phyloP scores from a whole-genome alignment of 2,329 filamentous ascomycete genomes.

The Aspergillus quadrilineatus region DNA sequence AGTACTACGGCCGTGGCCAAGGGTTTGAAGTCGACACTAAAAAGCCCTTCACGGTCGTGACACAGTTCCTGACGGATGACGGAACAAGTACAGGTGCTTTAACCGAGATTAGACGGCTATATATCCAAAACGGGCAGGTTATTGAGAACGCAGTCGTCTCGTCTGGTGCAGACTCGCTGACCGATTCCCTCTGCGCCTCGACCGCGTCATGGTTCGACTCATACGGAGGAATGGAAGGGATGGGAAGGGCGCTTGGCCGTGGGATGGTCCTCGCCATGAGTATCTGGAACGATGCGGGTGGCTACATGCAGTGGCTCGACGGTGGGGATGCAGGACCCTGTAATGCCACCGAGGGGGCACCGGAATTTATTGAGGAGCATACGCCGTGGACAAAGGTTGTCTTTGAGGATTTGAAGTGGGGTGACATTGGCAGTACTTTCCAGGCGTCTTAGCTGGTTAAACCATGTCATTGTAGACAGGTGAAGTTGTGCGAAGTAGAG shows the following conservation, averaged over 20 bases:
- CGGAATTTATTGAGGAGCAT: conserved; percentile 48
- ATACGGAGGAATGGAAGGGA: conserved; percentile 55
- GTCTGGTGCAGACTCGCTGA: conserved; percentile 50
- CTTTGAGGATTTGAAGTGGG: conserved; percentile 60
- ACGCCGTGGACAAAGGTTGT: conserved; percentile 52
- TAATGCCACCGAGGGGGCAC: conserved; percentile 54
- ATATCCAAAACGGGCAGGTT: conserved; percentile 60
- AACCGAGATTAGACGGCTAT: conserved; percentile 59
- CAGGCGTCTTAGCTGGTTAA: too few species aligned
- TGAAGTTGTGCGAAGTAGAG: neutral
- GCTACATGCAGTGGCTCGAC: conserved; percentile 61
- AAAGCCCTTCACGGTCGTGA: conserved; percentile 62
- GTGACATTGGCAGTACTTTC: conserved; percentile 59
- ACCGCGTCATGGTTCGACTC: conserved; percentile 47
- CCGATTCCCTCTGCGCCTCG: conserved; percentile 54
- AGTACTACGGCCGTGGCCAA: conserved; percentile 56
- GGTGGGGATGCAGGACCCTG: conserved; percentile 54
- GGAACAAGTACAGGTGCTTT: conserved; percentile 51
- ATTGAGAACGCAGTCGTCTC: conserved; percentile 49
- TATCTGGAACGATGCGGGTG: conserved; percentile 56
- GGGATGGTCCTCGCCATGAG: conserved; percentile 63
- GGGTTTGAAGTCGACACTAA: conserved; percentile 56
- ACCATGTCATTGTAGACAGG: neutral
- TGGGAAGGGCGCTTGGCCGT: conserved; percentile 54
- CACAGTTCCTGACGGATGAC: conserved; percentile 58